Evolutionary conservation across 179 eudicot genomes (phyloP).

Genomic region (Spergularia azorica): DNA sequence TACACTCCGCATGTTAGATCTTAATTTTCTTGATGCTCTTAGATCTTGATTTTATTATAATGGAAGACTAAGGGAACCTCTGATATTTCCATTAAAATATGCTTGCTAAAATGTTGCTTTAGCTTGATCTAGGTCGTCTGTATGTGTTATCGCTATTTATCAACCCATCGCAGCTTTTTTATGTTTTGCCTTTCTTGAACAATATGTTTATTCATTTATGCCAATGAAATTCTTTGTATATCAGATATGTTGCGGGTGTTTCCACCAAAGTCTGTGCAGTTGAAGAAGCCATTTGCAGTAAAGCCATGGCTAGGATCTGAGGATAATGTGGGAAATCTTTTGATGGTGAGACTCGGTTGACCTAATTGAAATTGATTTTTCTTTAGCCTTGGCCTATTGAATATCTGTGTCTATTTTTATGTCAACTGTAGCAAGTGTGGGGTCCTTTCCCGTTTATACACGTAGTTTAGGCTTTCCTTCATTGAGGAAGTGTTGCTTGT

Average conservation of each 20-base stretch:
- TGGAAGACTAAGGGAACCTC: background rate
- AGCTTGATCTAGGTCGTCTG: background rate
- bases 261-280: slow-evolving; percentile 66
- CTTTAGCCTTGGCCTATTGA: background rate
- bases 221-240: slow-evolving; percentile 6
- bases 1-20: too few relatives aligned
- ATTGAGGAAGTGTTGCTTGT: background rate
- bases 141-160: background rate
- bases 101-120: background rate
- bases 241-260: slow-evolving; percentile 66
- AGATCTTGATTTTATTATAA: background rate
- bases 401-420: background rate
- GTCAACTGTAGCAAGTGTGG: background rate
- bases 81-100: background rate
- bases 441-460: background rate
- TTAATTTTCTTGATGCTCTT: background rate
- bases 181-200: background rate
- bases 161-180: background rate
- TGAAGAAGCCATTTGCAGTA: slow-evolving; percentile 68
- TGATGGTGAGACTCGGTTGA: slow-evolving; percentile 65
- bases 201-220: background rate
- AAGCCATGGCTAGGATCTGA: slow-evolving; percentile 85
- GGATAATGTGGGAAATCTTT: slow-evolving; percentile 78
- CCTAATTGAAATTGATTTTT: background rate
- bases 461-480: background rate